Evolutionary conservation across 768 basidiomycete species (phyloP), one percentile per base, ranked within the genome.

Genomic region (Pleurotus sapidus): DNA sequence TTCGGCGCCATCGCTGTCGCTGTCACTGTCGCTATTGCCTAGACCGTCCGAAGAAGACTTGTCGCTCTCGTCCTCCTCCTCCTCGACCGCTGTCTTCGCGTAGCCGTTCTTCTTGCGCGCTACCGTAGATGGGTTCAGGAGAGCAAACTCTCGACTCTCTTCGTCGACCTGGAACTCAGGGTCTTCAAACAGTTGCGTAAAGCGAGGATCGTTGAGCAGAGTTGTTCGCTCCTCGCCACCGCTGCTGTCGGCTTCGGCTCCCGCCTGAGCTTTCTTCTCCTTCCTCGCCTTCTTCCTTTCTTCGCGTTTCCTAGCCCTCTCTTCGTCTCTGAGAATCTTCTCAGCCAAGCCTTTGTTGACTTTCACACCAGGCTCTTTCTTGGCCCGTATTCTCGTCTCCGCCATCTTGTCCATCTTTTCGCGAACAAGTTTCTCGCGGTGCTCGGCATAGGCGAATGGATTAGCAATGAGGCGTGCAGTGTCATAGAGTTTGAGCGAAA

Each of bases 401-500:
- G 93, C 88, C 77, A 97, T 82, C 71, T 94, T 94, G 58, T 95
- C 94, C 75, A 99, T 84, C 71, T 94, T 93, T 66, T 93, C 88
- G 50, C 83, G 83, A 54, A 98, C 82, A 67, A 93, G 74, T 65
- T 87, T 88, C 70, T 96, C 94, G 61, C 94, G 89, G 70, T 98
- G 88, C 67, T 99, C 97, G 40, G 87, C 87, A 70, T 98, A 98
- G 8, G 89, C 93, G 68, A 93, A 95, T 2, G 97, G 97, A 75
- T 98, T 98, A 57, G 94, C 89, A 63, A 98, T 95, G 61, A 96
- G 83, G 30, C 95, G 88, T 1, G 97, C 97, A 50, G 95, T 89
- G 64, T 95, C 93, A 76, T 98, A 98, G 4, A 98, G 84, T 65
- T 94, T 93, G 73, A 98, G 86, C 4, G 95, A 92, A 60, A 98